These are phyloP conservation scores for Alternaria novae-zelandiae DNA, from an alignment of 2,329 filamentous ascomycete species.

Conservation along the genomic window DNA sequence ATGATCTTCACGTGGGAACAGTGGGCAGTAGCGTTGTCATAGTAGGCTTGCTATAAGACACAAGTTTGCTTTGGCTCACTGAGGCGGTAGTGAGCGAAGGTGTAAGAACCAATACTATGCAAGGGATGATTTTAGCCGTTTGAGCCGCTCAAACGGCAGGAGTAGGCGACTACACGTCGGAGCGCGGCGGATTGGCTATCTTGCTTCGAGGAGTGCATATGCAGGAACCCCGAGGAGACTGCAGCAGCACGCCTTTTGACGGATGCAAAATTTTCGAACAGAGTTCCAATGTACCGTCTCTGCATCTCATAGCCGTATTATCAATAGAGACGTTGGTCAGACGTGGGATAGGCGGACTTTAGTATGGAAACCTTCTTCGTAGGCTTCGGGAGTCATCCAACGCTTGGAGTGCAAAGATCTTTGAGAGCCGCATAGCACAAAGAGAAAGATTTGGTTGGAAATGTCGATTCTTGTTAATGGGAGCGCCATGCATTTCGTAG, in stretches of 20 bases:
- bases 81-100: not conserved
- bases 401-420: not conserved
- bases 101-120: not conserved
- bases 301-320: not conserved
- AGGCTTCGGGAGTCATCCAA: not conserved
- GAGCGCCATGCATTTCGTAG: not conserved
- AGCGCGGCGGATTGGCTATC: conserved; percentile 3
- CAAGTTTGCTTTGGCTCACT: not conserved
- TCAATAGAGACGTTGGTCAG: not conserved
- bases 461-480: not conserved
- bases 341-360: not conserved
- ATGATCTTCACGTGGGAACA: not conserved
- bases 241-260: conserved; percentile 31
- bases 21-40: not conserved
- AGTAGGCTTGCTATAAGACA: not conserved
- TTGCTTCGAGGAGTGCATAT: not conserved
- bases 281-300: not conserved
- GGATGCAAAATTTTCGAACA: not conserved
- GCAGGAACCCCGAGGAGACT: not conserved
- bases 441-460: not conserved
- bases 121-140: not conserved
- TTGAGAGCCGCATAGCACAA: not conserved
- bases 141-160: conserved; percentile 15
- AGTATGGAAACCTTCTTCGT: not conserved
- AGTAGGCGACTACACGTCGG: conserved; percentile 10